phyloP scores from a whole-genome alignment of 2,329 filamentous ascomycete species.

The Colletotrichum somersetense region DNA sequence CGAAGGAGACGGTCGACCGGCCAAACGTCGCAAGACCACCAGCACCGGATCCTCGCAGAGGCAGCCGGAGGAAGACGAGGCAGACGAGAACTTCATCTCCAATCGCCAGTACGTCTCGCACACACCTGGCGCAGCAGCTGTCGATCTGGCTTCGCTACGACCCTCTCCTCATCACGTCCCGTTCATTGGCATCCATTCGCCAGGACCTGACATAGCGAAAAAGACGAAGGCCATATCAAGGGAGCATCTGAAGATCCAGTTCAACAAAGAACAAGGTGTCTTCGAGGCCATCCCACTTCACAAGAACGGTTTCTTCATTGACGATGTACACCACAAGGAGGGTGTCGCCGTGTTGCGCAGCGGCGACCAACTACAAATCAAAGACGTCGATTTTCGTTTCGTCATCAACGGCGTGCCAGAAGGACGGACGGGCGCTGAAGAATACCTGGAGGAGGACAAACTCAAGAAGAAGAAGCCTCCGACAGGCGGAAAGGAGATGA shows the following conservation, averaged over 20 bases:
- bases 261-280: conserved; percentile 70
- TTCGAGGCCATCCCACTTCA: conserved; percentile 75
- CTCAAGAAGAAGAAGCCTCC: conserved; percentile 62
- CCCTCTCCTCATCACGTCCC: conserved; percentile 73
- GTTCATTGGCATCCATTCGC: conserved; percentile 80
- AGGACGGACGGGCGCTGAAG: conserved; percentile 70
- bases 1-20: conserved; percentile 61
- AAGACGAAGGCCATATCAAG: conserved; percentile 81
- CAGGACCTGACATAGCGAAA: conserved; percentile 68
- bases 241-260: conserved; percentile 79
- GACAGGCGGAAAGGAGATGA: conserved; percentile 76
- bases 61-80: conserved; percentile 58
- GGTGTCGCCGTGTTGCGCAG: conserved; percentile 70
- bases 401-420: conserved; percentile 73
- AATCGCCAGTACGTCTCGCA: conserved; percentile 72
- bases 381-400: conserved; percentile 77
- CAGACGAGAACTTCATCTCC: conserved; percentile 62
- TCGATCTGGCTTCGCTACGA: conserved; percentile 70
- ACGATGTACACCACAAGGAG: conserved; percentile 69
- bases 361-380: conserved; percentile 78
- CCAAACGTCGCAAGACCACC: conserved; percentile 62
- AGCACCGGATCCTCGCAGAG: conserved; percentile 56
- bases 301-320: conserved; percentile 77
- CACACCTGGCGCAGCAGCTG: conserved; percentile 68
- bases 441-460: conserved; percentile 61